A percentile compares a stretch with the other conserved stretches of the same genome.
phyloP scores from a whole-genome alignment of 495 filamentous ascomycete genomes.

The Lasiosphaeriaceae sp. region DNA sequence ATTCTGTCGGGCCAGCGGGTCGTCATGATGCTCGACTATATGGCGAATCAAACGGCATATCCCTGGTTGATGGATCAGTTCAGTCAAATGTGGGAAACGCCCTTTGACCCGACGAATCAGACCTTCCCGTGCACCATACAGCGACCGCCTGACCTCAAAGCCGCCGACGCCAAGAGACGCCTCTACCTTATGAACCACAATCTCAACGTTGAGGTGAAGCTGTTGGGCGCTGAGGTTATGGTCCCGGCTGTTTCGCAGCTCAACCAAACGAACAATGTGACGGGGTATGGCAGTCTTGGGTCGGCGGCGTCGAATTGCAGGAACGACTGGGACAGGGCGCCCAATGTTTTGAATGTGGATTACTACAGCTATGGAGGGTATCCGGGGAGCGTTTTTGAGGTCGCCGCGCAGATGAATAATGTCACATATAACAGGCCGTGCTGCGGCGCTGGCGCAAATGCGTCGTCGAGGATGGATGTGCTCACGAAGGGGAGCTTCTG shows the following conservation, averaged over 20 bases:
- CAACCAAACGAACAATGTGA: slow-evolving; percentile 65
- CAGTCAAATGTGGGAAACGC: slow-evolving; percentile 71
- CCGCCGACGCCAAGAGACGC: slow-evolving; percentile 50
- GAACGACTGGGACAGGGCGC: slow-evolving; percentile 63
- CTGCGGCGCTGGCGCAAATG: slow-evolving; percentile 52
- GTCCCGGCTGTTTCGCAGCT: slow-evolving; percentile 69
- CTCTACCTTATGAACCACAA: slow-evolving; percentile 95
- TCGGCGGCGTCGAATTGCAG: slow-evolving; percentile 64
- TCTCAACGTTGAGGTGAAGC: slow-evolving; percentile 66
- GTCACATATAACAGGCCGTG: slow-evolving; percentile 74
- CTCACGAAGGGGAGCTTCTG: slow-evolving; percentile 5
- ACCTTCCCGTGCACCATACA: slow-evolving; percentile 67
- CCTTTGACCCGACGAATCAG: slow-evolving; percentile 61
- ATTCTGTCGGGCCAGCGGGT: slow-evolving; percentile 59
- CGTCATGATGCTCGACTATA: slow-evolving; percentile 66
- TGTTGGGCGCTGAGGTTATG: slow-evolving; percentile 58
- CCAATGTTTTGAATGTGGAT: slow-evolving; percentile 87
- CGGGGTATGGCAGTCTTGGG: slow-evolving; percentile 67
- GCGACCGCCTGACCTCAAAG: slow-evolving; percentile 59
- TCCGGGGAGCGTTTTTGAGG: slow-evolving; percentile 82
- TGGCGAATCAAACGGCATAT: slow-evolving; percentile 70
- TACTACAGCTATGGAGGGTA: slow-evolving; percentile 72
- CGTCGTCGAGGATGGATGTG: slow-evolving; percentile 4
- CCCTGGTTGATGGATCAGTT: slow-evolving; percentile 78
- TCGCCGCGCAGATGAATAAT: slow-evolving; percentile 80